phyloP scores from a whole-genome alignment of 345 rosid genomes.

The Aurinia saxatilis region DNA sequence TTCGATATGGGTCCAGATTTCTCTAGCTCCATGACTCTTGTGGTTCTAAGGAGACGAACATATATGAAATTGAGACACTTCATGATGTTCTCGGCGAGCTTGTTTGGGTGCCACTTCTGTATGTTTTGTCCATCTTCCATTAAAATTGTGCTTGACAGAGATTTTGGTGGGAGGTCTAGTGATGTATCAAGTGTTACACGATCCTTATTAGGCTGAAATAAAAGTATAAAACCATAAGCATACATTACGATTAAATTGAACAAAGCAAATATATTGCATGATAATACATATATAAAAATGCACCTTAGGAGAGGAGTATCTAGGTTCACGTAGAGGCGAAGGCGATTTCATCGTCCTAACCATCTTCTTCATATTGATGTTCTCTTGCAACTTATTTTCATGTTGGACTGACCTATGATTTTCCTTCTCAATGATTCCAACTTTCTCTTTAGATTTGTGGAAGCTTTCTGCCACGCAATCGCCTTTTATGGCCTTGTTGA shows the following conservation, averaged over 20 bases:
- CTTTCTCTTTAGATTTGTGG: slow-evolving; percentile 37
- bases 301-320: slow-evolving; percentile 71
- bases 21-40: slow-evolving; percentile 78
- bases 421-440: slow-evolving; percentile 25
- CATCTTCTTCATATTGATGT: slow-evolving; percentile 28
- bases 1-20: slow-evolving; percentile 61
- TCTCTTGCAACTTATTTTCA: slow-evolving; percentile 27
- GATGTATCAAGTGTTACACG: slow-evolving; percentile 38
- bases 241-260: not conserved
- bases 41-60: slow-evolving; percentile 71
- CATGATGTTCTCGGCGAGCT: slow-evolving; percentile 79
- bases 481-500: slow-evolving; percentile 81
- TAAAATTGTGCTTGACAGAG: slow-evolving; percentile 41
- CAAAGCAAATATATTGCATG: not conserved
- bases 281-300: not conserved
- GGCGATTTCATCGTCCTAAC: slow-evolving; percentile 44
- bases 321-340: slow-evolving; percentile 62
- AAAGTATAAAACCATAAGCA: not conserved
- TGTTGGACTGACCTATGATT: slow-evolving; percentile 41
- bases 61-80: slow-evolving; percentile 74
- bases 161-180: slow-evolving; percentile 44
- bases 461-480: slow-evolving; percentile 53
- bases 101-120: slow-evolving; percentile 74
- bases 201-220: slow-evolving; percentile 50
- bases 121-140: slow-evolving; percentile 49